Evolutionary conservation across 805 yeast genomes (phyloP).

Genomic region (Cyberlindnera saturnus): DNA sequence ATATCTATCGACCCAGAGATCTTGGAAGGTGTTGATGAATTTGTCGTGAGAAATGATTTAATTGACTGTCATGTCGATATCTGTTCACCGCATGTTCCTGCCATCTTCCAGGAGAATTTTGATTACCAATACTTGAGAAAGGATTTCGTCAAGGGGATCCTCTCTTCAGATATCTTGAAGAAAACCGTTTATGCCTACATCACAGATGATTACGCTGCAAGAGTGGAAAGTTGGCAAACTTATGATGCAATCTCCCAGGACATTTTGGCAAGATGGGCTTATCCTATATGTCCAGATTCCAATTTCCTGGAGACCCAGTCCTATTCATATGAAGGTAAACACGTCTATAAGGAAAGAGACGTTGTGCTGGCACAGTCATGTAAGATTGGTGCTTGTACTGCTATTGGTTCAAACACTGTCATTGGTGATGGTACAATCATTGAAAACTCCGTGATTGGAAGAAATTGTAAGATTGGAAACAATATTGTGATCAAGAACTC

Average conservation of each 20-base stretch:
- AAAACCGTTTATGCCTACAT: slow-evolving; percentile 88
- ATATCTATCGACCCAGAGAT: slow-evolving; percentile 79
- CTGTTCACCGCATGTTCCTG: slow-evolving; percentile 91
- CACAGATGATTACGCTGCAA: slow-evolving; percentile 74
- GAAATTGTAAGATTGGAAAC: slow-evolving; percentile 77
- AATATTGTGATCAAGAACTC: slow-evolving; percentile 67
- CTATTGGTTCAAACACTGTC: slow-evolving; percentile 70
- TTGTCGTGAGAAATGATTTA: slow-evolving; percentile 81
- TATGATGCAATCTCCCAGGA: slow-evolving; percentile 90
- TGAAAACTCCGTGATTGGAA: slow-evolving; percentile 73
- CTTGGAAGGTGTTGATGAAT: slow-evolving; percentile 65
- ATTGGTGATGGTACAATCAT: slow-evolving; percentile 73
- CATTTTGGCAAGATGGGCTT: slow-evolving; percentile 84
- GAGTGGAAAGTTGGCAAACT: slow-evolving; percentile 94
- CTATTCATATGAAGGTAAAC: slow-evolving; percentile 75
- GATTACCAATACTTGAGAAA: slow-evolving; percentile 83
- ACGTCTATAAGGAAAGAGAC: slow-evolving; percentile 82
- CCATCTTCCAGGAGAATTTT: slow-evolving; percentile 91
- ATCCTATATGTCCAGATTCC: slow-evolving; percentile 85
- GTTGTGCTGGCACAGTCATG: slow-evolving; percentile 94
- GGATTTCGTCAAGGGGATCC: slow-evolving; percentile 87
- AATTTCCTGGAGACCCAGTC: slow-evolving; percentile 67
- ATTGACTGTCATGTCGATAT: slow-evolving; percentile 96
- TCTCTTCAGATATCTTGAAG: slow-evolving; percentile 83
- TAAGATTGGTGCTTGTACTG: slow-evolving; percentile 70